Percentiles rank a stretch among this genome's conserved stretches.
Evolutionary conservation across 2,329 filamentous ascomycete genomes (phyloP).

Genomic region (Rhinocladiella similis): DNA sequence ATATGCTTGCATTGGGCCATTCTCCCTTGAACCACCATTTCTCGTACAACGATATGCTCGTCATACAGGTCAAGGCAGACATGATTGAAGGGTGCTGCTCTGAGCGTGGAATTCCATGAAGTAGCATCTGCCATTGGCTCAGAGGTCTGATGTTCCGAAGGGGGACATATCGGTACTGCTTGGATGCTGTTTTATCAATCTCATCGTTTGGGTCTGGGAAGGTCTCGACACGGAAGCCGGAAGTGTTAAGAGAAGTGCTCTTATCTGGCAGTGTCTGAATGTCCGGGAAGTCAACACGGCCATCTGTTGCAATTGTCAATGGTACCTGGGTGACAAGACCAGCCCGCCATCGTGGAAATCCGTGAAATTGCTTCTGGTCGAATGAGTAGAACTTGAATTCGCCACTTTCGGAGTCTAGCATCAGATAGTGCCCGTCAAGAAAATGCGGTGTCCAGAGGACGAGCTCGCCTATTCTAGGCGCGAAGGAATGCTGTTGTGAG

Average conservation of each 20-base stretch:
- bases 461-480: constrained; percentile 57
- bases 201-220: constrained; percentile 51
- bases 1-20: constrained; percentile 57
- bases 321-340: constrained; percentile 57
- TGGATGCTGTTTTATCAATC: constrained; percentile 52
- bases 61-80: constrained; percentile 54
- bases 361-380: constrained; percentile 35
- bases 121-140: constrained; percentile 52
- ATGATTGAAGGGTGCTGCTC: constrained; percentile 55
- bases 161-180: constrained; percentile 57
- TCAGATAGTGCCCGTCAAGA: constrained; percentile 36
- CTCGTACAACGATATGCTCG: constrained; percentile 54
- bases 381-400: constrained; percentile 38
- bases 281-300: constrained; percentile 45
- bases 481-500: constrained; percentile 48
- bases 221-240: constrained; percentile 59
- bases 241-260: constrained; percentile 47
- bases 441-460: constrained; percentile 52
- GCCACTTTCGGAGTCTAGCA: constrained; percentile 35
- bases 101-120: constrained; percentile 42
- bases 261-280: constrained; percentile 43
- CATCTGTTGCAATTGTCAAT: constrained; percentile 33
- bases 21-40: constrained; percentile 54
- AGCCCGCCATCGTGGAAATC: constrained; percentile 55
- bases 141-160: constrained; percentile 58